phyloP scores from a whole-genome alignment of 345 rosid species.

The Cardamine chenopodiifolia region DNA sequence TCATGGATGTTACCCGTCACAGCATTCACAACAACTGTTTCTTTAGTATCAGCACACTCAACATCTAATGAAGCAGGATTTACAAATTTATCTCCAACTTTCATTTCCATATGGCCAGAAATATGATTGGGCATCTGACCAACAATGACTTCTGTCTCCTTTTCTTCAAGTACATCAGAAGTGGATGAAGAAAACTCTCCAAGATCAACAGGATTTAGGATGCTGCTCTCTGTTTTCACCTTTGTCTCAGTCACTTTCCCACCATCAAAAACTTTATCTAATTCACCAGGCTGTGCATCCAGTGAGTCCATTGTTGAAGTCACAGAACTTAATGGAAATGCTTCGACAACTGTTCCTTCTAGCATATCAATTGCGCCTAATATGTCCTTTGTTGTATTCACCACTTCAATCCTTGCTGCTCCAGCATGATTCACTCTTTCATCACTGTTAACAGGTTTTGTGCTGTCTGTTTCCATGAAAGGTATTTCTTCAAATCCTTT shows the following conservation, averaged over 20 bases:
- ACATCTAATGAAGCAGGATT: slow-evolving; percentile 30
- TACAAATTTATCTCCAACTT: slow-evolving; percentile 17
- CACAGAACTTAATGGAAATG: slow-evolving; percentile 52
- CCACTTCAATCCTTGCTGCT: slow-evolving; percentile 16
- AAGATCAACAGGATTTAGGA: not conserved
- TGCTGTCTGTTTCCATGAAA: slow-evolving; percentile 10
- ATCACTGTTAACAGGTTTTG: slow-evolving; percentile 31
- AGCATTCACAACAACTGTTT: slow-evolving; percentile 10
- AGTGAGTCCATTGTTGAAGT: slow-evolving; percentile 40
- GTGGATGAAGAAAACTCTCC: slow-evolving; percentile 22
- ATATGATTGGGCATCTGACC: slow-evolving; percentile 20
- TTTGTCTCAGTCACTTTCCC: slow-evolving; percentile 8
- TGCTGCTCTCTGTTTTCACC: slow-evolving; percentile 26
- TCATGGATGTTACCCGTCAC: slow-evolving; percentile 16
- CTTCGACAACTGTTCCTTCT: slow-evolving; percentile 48
- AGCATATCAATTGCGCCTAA: slow-evolving; percentile 27
- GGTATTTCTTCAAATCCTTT: slow-evolving; percentile 11
- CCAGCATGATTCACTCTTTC: slow-evolving; percentile 8
- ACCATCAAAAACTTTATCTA: slow-evolving; percentile 11
- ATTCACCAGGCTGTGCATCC: slow-evolving; percentile 35
- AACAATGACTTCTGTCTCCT: slow-evolving; percentile 20
- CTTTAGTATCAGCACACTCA: slow-evolving; percentile 23
- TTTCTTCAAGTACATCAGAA: slow-evolving; percentile 26
- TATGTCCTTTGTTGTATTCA: slow-evolving; percentile 14
- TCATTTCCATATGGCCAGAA: slow-evolving; percentile 11